A percentile compares a stretch with the other conserved stretches of the same genome.
Evolutionary conservation across 2,329 filamentous ascomycete species (phyloP).

Genomic region (Microsporum ferrugineum): DNA sequence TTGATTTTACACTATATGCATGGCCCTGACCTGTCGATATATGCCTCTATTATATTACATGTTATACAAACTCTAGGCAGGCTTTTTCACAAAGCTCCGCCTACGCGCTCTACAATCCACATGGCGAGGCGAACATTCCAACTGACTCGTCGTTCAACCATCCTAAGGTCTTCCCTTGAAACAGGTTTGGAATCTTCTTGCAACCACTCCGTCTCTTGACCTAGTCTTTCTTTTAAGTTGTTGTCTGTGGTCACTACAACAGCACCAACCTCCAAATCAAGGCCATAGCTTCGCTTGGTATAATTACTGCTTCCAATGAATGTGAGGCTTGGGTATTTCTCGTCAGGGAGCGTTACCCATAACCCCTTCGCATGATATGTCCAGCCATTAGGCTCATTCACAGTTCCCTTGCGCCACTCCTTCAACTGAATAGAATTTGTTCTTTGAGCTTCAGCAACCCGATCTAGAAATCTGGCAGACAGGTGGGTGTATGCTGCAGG

Average conservation of each 20-base stretch:
- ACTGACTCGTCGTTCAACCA: slow-evolving; percentile 69
- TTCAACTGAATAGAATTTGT: slow-evolving; percentile 57
- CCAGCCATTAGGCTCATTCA: slow-evolving; percentile 75
- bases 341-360: slow-evolving; percentile 60
- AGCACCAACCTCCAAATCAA: slow-evolving; percentile 83
- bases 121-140: slow-evolving; percentile 78
- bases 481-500: slow-evolving; percentile 88
- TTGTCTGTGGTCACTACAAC: slow-evolving; percentile 72
- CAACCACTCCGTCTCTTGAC: slow-evolving; percentile 68
- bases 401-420: slow-evolving; percentile 77
- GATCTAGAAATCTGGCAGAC: slow-evolving; percentile 65
- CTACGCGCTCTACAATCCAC: slow-evolving; percentile 81
- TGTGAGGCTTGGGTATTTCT: slow-evolving; percentile 60
- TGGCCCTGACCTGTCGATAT: neutral
- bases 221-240: slow-evolving; percentile 58
- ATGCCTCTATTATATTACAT: slow-evolving; percentile 1
- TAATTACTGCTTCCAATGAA: slow-evolving; percentile 91
- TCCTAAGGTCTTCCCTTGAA: slow-evolving; percentile 66
- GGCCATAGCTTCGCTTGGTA: slow-evolving; percentile 81
- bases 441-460: slow-evolving; percentile 43
- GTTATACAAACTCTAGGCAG: neutral
- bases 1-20: neutral
- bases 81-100: slow-evolving; percentile 61
- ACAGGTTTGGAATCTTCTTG: slow-evolving; percentile 60
- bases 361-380: slow-evolving; percentile 96